Conservation (phyloP, 2,329 filamentous ascomycete species). For the Sarocladiaceae sp. region DNA sequence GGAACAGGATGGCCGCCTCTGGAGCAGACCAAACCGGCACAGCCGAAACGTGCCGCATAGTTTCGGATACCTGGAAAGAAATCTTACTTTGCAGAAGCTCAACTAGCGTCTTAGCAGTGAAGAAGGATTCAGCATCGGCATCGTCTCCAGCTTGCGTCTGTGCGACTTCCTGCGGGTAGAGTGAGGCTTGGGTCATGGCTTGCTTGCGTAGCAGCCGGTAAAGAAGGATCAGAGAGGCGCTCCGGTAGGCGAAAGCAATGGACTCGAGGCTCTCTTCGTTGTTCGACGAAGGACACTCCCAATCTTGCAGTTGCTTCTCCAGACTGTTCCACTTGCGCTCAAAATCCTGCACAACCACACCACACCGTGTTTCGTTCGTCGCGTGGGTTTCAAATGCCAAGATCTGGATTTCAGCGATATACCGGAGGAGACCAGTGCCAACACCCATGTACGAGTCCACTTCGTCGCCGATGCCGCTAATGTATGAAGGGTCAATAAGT, state of each 20-base stretch:
- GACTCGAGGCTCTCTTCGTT: background rate
- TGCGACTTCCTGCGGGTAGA: background rate
- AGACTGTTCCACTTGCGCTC: background rate
- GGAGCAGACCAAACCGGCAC: background rate
- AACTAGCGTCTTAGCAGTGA: background rate
- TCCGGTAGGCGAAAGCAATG: background rate
- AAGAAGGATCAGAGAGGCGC: background rate
- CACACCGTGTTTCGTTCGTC: background rate
- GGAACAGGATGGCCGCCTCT: background rate
- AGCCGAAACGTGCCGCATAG: background rate
- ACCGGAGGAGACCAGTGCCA: constrained; percentile 11
- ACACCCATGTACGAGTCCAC: constrained; percentile 15
- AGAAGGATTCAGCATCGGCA: background rate
- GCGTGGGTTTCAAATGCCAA: background rate
- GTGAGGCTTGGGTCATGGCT: background rate
- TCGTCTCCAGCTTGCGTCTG: background rate
- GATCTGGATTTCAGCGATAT: constrained; percentile 4
- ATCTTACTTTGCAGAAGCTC: background rate
- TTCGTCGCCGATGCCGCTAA: constrained; percentile 13
- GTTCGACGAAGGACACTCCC: background rate
- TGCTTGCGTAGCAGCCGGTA: background rate
- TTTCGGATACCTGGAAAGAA: background rate
- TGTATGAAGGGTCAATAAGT: constrained; percentile 11
- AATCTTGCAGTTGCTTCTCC: background rate
- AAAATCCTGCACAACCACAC: background rate